Conservation (phyloP, 2,329 filamentous ascomycete genomes). For the Chaetomiaceae sp. region DNA sequence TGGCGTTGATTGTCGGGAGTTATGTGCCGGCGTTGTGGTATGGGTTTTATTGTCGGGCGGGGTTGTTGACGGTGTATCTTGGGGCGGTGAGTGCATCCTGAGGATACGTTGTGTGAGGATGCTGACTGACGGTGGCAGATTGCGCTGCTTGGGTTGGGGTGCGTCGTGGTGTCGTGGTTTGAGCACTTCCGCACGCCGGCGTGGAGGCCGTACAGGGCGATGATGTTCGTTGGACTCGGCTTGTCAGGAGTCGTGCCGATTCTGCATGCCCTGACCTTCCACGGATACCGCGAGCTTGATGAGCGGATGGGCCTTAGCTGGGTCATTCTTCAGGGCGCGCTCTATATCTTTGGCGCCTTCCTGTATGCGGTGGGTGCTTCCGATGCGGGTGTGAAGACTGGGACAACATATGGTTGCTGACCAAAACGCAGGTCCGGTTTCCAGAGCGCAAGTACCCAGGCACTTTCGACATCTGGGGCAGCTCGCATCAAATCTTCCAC, state of each 20-base stretch:
- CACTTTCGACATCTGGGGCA: conserved; percentile 83
- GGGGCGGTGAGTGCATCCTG: conserved; percentile 54
- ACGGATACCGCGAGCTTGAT: conserved; percentile 63
- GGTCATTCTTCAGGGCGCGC: conserved; percentile 70
- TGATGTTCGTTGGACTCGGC: conserved; percentile 87
- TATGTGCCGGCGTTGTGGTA: conserved; percentile 88
- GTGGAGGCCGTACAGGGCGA: conserved; percentile 79
- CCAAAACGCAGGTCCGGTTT: conserved; percentile 57
- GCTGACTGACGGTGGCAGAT: conserved; percentile 52
- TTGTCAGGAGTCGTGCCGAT: conserved; percentile 80
- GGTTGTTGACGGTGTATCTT: conserved; percentile 67
- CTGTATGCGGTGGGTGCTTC: conserved; percentile 71
- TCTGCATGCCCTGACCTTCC: conserved; percentile 65
- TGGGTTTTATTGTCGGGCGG: conserved; percentile 68
- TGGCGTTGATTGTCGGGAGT: conserved; percentile 84
- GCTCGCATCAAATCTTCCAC: conserved; percentile 96
- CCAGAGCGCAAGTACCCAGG: conserved; percentile 78
- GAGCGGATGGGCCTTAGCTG: conserved; percentile 74
- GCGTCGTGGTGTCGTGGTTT: conserved; percentile 69
- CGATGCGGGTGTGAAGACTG: background rate
- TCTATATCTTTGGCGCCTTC: conserved; percentile 82
- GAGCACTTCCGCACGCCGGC: conserved; percentile 78
- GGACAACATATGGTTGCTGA: background rate
- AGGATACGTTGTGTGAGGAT: background rate
- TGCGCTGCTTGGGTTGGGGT: conserved; percentile 69